Percentiles rank a stretch among this genome's conserved stretches.
Evolutionary conservation across 1,284 basidiomycete species (phyloP).

Genomic region (Trametes pubescens): DNA sequence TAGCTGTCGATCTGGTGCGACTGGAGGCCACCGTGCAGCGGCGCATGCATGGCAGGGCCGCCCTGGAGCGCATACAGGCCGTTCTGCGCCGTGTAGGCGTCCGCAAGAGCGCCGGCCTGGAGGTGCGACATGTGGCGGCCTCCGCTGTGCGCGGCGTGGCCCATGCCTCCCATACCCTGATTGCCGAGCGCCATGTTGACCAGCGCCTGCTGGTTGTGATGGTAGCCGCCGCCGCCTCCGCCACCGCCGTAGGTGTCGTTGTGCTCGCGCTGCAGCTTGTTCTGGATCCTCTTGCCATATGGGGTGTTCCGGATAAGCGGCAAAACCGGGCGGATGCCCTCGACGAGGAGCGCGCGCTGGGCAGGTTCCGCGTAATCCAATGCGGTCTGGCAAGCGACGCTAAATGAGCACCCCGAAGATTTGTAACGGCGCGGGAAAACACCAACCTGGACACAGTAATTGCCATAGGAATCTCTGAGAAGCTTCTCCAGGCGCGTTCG

Average conservation of each 20-base stretch:
- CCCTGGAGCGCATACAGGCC: slow-evolving; percentile 64
- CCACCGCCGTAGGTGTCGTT: slow-evolving; percentile 67
- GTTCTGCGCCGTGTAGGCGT: slow-evolving; percentile 72
- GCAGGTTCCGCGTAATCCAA: slow-evolving; percentile 93
- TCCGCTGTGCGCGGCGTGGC: slow-evolving; percentile 42
- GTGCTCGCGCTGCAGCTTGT: slow-evolving; percentile 94
- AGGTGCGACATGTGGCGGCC: slow-evolving; percentile 63
- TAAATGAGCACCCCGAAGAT: slow-evolving; percentile 23
- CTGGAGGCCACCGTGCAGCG: slow-evolving; percentile 61
- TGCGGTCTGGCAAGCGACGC: slow-evolving; percentile 70
- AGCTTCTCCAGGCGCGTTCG: slow-evolving; percentile 95
- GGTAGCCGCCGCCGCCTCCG: slow-evolving; percentile 44
- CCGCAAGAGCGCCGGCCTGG: slow-evolving; percentile 66
- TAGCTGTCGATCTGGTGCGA: slow-evolving; percentile 80
- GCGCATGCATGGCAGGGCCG: slow-evolving; percentile 54
- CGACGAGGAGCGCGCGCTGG: slow-evolving; percentile 88
- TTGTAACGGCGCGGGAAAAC: slow-evolving; percentile 33
- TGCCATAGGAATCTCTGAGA: slow-evolving; percentile 93
- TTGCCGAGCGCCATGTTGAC: slow-evolving; percentile 64
- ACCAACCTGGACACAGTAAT: slow-evolving; percentile 91
- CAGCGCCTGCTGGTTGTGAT: slow-evolving; percentile 68
- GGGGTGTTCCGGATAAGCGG: slow-evolving; percentile 97
- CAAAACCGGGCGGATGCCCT: slow-evolving; percentile 95
- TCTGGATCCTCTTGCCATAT: slow-evolving; percentile 97
- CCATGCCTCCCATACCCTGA: slow-evolving; percentile 58